A percentile compares a stretch with the other conserved stretches of the same genome.
phyloP scores from a whole-genome alignment of 306 rosid genomes.

The barrel medic (Medicago truncatula) region DNA sequence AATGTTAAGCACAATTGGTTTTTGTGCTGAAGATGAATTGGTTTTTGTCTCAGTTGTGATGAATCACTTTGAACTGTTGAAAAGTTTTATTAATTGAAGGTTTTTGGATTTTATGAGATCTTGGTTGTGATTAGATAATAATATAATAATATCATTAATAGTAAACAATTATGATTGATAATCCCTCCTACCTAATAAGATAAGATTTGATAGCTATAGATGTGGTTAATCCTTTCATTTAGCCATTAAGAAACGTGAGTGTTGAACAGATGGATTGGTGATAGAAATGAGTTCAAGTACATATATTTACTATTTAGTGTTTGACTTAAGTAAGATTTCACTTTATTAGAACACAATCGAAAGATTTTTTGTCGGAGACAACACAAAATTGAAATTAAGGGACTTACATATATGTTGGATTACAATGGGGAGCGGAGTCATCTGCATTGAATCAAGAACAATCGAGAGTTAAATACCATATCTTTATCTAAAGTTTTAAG shows the following conservation, averaged over 20 bases:
- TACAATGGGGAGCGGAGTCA: too few species aligned
- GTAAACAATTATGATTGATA: background rate
- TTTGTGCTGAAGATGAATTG: conserved; percentile 12
- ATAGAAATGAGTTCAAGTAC: conserved; percentile 1
- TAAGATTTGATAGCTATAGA: background rate
- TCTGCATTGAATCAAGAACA: too few species aligned
- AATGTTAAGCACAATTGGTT: background rate
- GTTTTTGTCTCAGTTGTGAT: conserved; percentile 31
- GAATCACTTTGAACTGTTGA: conserved; percentile 23
- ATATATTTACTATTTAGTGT: conserved; percentile 25
- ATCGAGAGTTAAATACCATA: too few species aligned
- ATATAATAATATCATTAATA: too few species aligned
- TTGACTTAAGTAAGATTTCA: conserved; percentile 22
- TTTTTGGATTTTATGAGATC: conserved; percentile 1
- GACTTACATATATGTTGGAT: too few species aligned
- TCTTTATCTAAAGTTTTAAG: too few species aligned
- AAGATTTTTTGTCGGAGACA: conserved; percentile 8
- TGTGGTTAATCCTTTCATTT: conserved; percentile 6
- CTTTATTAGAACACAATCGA: background rate
- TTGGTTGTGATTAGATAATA: conserved; percentile 7
- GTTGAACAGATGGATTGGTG: background rate
- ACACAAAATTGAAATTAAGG: too few species aligned
- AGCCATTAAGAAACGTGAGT: conserved; percentile 9
- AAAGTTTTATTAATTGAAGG: background rate
- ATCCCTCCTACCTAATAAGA: conserved; percentile 21